Evolutionary conservation across 2,329 filamentous ascomycete species (phyloP).

Genomic region (Alternaria ventricosa): DNA sequence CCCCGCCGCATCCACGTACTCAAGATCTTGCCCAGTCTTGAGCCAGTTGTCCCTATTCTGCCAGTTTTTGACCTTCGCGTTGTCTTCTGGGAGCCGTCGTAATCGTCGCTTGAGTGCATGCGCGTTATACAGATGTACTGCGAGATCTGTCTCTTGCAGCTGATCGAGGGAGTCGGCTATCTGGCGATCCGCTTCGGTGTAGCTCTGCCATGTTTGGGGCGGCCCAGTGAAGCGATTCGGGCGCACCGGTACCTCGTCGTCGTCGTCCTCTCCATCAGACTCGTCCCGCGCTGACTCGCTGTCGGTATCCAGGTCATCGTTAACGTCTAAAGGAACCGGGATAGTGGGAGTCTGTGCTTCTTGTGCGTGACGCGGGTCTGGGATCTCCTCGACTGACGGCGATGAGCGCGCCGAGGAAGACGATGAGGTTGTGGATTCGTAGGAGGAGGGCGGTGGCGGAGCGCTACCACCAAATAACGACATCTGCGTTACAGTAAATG

Average conservation of each 20-base stretch:
- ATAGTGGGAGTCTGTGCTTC: conserved; percentile 14
- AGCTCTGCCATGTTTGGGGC: conserved; percentile 68
- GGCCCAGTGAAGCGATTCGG: conserved; percentile 77
- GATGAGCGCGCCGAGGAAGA: conserved; percentile 8
- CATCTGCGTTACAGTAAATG: conserved; percentile 39
- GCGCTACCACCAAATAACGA: conserved; percentile 45
- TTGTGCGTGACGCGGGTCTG: conserved; percentile 9
- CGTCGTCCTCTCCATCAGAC: conserved; percentile 6
- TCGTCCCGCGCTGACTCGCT: conserved; percentile 19
- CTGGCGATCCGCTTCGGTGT: conserved; percentile 68
- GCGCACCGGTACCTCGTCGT: conserved; percentile 22
- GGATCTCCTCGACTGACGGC: conserved; percentile 6
- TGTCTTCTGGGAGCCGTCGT: conserved; percentile 20
- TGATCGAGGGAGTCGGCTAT: conserved; percentile 69
- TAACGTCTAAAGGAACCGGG: conserved; percentile 1
- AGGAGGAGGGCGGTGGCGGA: conserved; percentile 17
- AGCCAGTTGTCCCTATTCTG: conserved; percentile 52
- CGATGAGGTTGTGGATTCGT: conserved; percentile 17
- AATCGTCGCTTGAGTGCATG: conserved; percentile 69
- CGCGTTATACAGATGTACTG: conserved; percentile 79
- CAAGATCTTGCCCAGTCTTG: conserved; percentile 36
- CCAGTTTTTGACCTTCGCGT: conserved; percentile 37
- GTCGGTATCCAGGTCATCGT: conserved; percentile 23
- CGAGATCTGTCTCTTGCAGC: conserved; percentile 69
- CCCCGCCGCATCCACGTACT: conserved; percentile 33